Base-by-base conservation (phyloP, 768 basidiomycete species). In the Serendipita sp. region DNA sequence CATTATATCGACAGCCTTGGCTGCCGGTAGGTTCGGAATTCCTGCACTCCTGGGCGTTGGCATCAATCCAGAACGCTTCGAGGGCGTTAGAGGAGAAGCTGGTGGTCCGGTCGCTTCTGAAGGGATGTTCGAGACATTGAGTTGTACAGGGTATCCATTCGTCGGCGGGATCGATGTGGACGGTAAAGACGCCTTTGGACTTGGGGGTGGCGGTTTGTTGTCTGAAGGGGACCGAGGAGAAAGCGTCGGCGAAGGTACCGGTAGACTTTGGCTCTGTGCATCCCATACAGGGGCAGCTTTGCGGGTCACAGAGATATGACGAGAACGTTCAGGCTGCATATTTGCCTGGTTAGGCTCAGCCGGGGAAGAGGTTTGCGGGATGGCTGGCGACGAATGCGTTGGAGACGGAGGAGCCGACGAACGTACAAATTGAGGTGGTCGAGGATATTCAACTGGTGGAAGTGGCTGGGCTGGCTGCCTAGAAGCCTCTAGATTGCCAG, bases 401-500 rank as follows among this genome's bases (percentile, higher is more conserved):
- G 48, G 33, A 33, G 48, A 30, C 31, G 62, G 51, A 56, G 68
- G 26, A 78, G 77, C 5, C 79, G 79, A 3, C 77, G 72, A n/a
- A 16, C 43, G 60, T 16, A 33, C 30, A 42, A 51, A 42, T 51
- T n/a, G 79, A 77, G 9, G 78, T 78, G 53, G 53, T 22, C 53
- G 53, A 28, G 53, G 53, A 34, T 30, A 58, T 58, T 58, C 53
- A n/a, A 30, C 26, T 58, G 53, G 53, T n/a, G 9, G 79, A 78
- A 24, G 75, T 72, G 61, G 74, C 75, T 42, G 71, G 73, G 42
- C 68, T 66, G 16, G 68, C 64, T 26, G 76, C 78, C n/a, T 82
- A 82, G 56, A 83, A 72, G 22, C 82, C 82, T 43, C 75, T 73
- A 68, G 83, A 83, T 2, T 81, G 81, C 63, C 84, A 73, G 42